Evolutionary conservation across 2,329 filamentous ascomycete species (phyloP), one percentile per base, ranked within the genome.

Genomic region (Penicillium sp.): DNA sequence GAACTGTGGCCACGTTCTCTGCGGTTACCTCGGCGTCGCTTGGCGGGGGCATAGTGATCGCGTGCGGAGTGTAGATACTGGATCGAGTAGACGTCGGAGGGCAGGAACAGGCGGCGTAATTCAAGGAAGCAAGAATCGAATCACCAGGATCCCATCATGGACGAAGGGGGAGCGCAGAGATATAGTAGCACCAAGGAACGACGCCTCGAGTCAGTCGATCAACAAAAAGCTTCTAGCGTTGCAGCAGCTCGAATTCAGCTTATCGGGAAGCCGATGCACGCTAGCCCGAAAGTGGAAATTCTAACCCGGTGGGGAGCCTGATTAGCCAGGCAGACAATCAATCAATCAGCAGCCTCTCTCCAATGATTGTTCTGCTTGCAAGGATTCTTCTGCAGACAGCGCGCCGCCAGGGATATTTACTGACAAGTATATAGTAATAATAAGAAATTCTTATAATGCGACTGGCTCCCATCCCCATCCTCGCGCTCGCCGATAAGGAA

Each of bases 1-100:
- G 85, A 52, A 93, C 74, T 55, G 81, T 71, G 21, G 86, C 81
- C 57, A 96, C 81, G 61, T 83, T 79, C 51, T 87, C 83, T 62
- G 81, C 71, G 23, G 87, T 91, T 46, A 72, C 62, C 53, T 65
- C 60, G 21, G 46, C 16, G 18, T 52, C 48, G 42, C 16, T 47
- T 45, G 33, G 24, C 38, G 45, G 30, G 14, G 55, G 21, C 55
- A 57, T 57, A 12, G 24, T 24, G 48, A 5, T 48, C 30, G 30
- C 55, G 49, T 47, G 18, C 12, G 16, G 12, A 6, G 30, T 35
- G 12, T 35, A 35, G 30, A 16, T 35, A 11, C 14, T 18, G 35
- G n/a, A 20, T 5, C 16, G 35, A 30, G n/a, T 7, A n/a, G n/a
- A 20, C 35, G 35, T 2, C 12, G 12, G 16, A 35, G 16, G 8